Conservation (phyloP, 2,329 filamentous ascomycete species). For the Septoria linicola region DNA sequence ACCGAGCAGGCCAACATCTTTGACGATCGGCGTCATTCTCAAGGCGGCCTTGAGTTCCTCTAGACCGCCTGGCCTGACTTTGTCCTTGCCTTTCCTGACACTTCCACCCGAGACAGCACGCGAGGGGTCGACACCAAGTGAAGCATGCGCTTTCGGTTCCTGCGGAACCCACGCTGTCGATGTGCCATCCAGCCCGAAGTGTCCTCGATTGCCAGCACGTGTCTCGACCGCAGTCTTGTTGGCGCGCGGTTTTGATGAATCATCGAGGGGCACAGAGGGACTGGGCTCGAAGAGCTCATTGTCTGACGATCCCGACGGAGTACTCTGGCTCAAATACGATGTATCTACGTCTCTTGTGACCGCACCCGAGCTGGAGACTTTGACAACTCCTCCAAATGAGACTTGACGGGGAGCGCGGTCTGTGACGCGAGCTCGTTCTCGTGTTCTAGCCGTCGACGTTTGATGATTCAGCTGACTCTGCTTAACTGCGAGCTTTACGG, state of each 20-base stretch:
- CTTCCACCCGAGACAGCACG: conserved; percentile 6
- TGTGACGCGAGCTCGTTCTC: not conserved
- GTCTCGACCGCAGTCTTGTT: too few species aligned
- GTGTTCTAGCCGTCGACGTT: too few species aligned
- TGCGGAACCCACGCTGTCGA: conserved; percentile 21
- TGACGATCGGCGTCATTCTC: conserved; percentile 25
- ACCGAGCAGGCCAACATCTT: conserved; percentile 19
- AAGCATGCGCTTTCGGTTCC: conserved; percentile 19
- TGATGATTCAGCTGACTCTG: too few species aligned
- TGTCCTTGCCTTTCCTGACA: not conserved
- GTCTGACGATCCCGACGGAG: not conserved
- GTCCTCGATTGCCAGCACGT: not conserved
- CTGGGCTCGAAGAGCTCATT: not conserved
- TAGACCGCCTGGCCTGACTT: conserved; percentile 2
- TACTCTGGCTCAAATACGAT: not conserved
- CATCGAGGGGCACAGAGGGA: not conserved
- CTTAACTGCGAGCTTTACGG: too few species aligned
- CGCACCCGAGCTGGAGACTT: not conserved
- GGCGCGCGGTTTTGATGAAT: not conserved
- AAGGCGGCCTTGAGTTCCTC: conserved; percentile 20
- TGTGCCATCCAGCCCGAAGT: conserved; percentile 22
- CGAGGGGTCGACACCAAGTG: conserved; percentile 6
- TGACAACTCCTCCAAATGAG: not conserved
- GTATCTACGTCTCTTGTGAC: not conserved
- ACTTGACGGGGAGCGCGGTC: not conserved